Conservation (phyloP, 371 early-diverging fungal genomes). For the Mortierella sp. region DNA sequence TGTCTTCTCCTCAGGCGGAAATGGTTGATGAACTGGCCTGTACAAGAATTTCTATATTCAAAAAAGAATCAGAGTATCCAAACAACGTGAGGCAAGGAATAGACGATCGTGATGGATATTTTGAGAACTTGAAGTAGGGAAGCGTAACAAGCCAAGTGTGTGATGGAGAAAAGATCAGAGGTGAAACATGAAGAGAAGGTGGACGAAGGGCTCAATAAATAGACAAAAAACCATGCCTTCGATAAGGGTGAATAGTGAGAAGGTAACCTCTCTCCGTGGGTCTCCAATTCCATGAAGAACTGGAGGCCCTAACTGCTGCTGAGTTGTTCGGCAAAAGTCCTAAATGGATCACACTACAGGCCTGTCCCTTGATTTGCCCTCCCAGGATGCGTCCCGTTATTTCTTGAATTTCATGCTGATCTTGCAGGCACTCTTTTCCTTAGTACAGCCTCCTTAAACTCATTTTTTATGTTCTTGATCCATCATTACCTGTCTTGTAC, state of each 20-base stretch:
- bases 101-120: not conserved
- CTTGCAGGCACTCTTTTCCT: not conserved
- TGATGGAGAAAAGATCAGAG: not conserved
- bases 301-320: conserved; percentile 5
- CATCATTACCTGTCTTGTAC: not conserved
- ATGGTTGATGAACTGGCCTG: not conserved
- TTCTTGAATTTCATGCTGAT: not conserved
- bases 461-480: not conserved
- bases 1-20: not conserved
- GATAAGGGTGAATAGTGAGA: not conserved
- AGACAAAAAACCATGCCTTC: not conserved
- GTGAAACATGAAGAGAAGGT: not conserved
- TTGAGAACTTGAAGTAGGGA: not conserved
- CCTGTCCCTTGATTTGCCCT: conserved; percentile 11
- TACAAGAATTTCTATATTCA: not conserved
- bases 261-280: not conserved
- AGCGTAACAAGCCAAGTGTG: not conserved
- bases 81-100: not conserved
- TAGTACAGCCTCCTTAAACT: not conserved
- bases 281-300: conserved; percentile 6
- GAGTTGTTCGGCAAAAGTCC: not conserved
- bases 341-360: not conserved
- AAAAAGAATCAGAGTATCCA: not conserved
- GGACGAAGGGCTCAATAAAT: conserved; percentile 4
- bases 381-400: conserved; percentile 21